phyloP scores from a whole-genome alignment of 805 yeast genomes.

The Yueomyces sinensis region DNA sequence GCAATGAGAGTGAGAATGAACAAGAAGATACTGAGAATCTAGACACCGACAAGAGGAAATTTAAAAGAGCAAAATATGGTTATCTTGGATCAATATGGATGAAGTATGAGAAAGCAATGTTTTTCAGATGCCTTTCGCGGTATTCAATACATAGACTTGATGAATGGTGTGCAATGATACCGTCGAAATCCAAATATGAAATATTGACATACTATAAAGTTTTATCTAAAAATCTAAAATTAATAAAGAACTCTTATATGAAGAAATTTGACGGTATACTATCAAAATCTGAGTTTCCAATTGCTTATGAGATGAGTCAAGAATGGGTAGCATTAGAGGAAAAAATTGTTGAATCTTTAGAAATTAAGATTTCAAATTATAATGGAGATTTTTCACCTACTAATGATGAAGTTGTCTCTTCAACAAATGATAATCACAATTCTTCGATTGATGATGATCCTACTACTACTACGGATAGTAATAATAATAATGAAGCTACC shows the following conservation, averaged over 20 bases:
- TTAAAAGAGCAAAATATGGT: background rate
- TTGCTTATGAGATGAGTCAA: conserved; percentile 24
- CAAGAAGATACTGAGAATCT: conserved; percentile 3
- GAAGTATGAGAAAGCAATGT: conserved; percentile 16
- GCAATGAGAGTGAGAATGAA: conserved; percentile 3
- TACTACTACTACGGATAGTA: background rate
- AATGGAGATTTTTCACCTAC: background rate
- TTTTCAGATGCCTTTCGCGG: conserved; percentile 18
- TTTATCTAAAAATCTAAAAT: conserved; percentile 8
- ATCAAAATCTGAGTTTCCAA: conserved; percentile 14
- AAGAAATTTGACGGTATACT: conserved; percentile 5
- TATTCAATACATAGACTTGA: conserved; percentile 22
- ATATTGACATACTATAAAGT: conserved; percentile 16
- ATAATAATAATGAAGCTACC: background rate
- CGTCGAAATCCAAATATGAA: conserved; percentile 17
- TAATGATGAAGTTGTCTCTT: background rate
- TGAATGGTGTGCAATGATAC: conserved; percentile 14
- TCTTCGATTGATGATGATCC: too few species aligned
- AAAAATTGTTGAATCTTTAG: conserved; percentile 6
- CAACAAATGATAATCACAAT: background rate
- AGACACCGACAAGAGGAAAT: conserved; percentile 2
- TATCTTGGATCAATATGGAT: conserved; percentile 9
- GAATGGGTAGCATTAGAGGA: conserved; percentile 17
- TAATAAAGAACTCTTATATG: conserved; percentile 5
- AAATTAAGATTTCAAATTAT: too few species aligned